phyloP scores from a whole-genome alignment of 2,329 filamentous ascomycete genomes.

The Fusarium napiforme region DNA sequence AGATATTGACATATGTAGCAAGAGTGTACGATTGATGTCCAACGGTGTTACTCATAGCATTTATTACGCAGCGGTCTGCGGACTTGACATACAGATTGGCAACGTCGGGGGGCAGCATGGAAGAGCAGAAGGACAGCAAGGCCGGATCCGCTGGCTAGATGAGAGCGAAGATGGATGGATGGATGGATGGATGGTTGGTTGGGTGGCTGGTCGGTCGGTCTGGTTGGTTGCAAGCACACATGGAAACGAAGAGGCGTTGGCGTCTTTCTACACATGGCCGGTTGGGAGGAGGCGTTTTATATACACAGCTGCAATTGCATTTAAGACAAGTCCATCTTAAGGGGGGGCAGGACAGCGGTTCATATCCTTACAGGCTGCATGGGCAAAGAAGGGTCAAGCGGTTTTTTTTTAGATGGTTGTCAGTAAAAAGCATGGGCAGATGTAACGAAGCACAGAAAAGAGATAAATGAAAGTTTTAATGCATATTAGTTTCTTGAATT shows the following conservation, averaged over 20 bases:
- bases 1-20: conserved; percentile 32
- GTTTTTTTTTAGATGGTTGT: conserved; percentile 45
- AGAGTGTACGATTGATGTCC: conserved; percentile 44
- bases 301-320: conserved; percentile 45
- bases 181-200: not conserved
- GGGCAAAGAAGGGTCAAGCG: conserved; percentile 41
- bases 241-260: conserved; percentile 44
- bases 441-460: conserved; percentile 46
- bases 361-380: conserved; percentile 41
- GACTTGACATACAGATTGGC: conserved; percentile 40
- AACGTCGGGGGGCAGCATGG: conserved; percentile 21
- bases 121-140: conserved; percentile 32
- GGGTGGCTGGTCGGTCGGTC: conserved; percentile 16
- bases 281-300: conserved; percentile 45
- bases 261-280: conserved; percentile 45
- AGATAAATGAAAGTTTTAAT: conserved; percentile 45
- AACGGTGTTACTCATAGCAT: conserved; percentile 28
- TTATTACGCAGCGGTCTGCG: conserved; percentile 34
- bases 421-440: conserved; percentile 45
- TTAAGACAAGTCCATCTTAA: conserved; percentile 39
- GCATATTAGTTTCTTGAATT: not conserved
- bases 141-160: conserved; percentile 12
- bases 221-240: conserved; percentile 32
- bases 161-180: not conserved
- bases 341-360: conserved; percentile 37